phyloP scores from a whole-genome alignment of 345 rosid genomes.

The Syzygium oleosum region DNA sequence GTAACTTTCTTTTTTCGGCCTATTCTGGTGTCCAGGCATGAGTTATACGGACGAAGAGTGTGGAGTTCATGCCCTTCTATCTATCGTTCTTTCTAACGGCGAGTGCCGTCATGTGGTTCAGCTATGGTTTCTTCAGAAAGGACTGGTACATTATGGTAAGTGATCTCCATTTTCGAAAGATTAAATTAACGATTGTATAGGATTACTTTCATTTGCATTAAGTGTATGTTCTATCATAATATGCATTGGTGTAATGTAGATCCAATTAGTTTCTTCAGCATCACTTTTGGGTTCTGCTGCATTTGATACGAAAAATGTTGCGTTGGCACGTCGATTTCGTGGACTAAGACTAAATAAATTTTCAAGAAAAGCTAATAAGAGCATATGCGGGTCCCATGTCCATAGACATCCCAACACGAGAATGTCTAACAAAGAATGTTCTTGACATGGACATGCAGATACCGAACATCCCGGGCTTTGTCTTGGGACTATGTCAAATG shows the following conservation, averaged over 20 bases:
- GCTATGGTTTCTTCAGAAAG: constrained; percentile 48
- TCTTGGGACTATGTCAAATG: constrained; percentile 73
- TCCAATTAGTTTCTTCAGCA: no score
- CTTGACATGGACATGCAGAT: constrained; percentile 23
- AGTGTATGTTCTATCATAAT: neutral
- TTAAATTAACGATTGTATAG: neutral
- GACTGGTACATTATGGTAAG: constrained; percentile 79
- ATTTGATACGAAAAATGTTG: no score
- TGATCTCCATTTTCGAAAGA: neutral
- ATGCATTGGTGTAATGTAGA: neutral
- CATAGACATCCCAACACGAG: neutral
- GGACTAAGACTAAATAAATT: neutral
- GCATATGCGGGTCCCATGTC: neutral
- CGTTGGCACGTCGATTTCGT: neutral
- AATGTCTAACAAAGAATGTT: no score
- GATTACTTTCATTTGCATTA: neutral
- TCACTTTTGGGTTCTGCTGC: no score
- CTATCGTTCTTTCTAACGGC: constrained; percentile 74
- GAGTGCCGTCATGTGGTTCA: constrained; percentile 78
- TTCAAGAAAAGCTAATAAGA: neutral
- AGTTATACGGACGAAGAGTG: constrained; percentile 72
- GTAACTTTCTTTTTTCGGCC: neutral
- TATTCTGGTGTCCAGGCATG: constrained; percentile 26
- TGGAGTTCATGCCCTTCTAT: constrained; percentile 90
- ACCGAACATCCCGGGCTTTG: constrained; percentile 67